These are phyloP conservation scores for carrot (Daucus carota) DNA, from an alignment of 129 eudicot species.

Conservation along the genomic window DNA sequence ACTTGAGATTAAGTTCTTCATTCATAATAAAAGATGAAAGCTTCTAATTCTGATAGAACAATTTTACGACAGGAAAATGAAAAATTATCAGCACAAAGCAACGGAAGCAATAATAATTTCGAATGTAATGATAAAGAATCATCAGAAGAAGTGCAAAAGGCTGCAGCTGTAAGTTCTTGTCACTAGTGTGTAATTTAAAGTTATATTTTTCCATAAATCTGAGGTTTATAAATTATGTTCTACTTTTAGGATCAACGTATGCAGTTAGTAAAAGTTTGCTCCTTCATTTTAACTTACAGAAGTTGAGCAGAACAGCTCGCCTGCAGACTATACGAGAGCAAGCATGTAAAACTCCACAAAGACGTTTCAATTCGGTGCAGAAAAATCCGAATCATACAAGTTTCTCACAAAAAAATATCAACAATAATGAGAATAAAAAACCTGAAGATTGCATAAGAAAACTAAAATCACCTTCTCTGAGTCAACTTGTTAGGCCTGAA, in stretches of 20 bases:
- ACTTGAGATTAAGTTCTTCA: not conserved
- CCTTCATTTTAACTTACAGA: constrained; percentile 10
- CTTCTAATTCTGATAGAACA: constrained; percentile 5
- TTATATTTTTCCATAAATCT: not conserved
- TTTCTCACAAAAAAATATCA: constrained; percentile 10
- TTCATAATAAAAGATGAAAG: not conserved
- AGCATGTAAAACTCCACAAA: constrained; percentile 19
- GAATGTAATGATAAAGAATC: constrained; percentile 16
- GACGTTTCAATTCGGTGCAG: not conserved
- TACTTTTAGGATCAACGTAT: not conserved
- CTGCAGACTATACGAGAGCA: constrained; percentile 9
- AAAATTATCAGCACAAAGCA: constrained; percentile 14
- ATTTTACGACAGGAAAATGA: constrained; percentile 30
- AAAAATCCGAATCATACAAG: not conserved
- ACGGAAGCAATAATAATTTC: not conserved
- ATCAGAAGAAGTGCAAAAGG: not conserved
- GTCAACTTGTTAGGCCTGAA: constrained; percentile 26
- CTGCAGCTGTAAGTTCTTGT: constrained; percentile 2
- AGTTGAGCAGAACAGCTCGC: constrained; percentile 5
- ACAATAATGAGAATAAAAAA: constrained; percentile 8
- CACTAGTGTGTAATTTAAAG: not conserved
- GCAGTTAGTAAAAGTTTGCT: not conserved
- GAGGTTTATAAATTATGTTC: not conserved
- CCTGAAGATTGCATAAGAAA: constrained; percentile 26
- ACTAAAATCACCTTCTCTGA: constrained; percentile 20